Evolutionary conservation across 1,284 basidiomycete species (phyloP).

Genomic region (Moesziomyces globuligerus): DNA sequence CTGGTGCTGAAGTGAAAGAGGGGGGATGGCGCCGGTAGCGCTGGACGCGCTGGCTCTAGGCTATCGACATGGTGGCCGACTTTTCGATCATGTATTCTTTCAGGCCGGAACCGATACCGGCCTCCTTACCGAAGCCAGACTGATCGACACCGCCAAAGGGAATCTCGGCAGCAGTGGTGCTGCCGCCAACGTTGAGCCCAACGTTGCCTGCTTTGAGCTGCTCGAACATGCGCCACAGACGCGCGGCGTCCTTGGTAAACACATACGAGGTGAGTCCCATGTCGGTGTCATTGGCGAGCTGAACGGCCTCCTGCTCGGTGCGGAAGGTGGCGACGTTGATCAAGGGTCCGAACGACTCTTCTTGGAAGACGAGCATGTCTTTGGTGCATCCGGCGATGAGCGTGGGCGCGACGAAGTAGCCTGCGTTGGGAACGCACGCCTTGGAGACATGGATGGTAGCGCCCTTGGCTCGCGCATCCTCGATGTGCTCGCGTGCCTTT

Average conservation of each 20-base stretch:
- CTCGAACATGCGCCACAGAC: slow-evolving; percentile 94
- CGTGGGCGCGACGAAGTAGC: slow-evolving; percentile 85
- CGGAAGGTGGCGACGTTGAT: slow-evolving; percentile 78
- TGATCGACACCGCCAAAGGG: slow-evolving; percentile 90
- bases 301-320: slow-evolving; percentile 89
- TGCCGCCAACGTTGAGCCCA: slow-evolving; percentile 71
- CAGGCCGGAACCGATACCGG: slow-evolving; percentile 77
- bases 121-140: slow-evolving; percentile 73
- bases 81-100: slow-evolving; percentile 73
- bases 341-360: slow-evolving; percentile 67
- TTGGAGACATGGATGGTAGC: slow-evolving; percentile 79
- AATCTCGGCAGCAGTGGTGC: slow-evolving; percentile 57
- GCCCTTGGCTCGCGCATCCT: slow-evolving; percentile 84
- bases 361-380: slow-evolving; percentile 70
- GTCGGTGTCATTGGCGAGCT: slow-evolving; percentile 82
- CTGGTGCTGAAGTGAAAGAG: background rate
- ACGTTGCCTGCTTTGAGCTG: slow-evolving; percentile 96
- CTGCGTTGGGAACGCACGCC: slow-evolving; percentile 76
- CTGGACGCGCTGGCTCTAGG: slow-evolving; percentile 6
- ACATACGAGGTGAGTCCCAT: slow-evolving; percentile 79
- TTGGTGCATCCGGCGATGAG: slow-evolving; percentile 82
- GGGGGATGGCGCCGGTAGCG: background rate
- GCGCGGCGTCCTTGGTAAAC: slow-evolving; percentile 77
- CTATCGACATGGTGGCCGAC: slow-evolving; percentile 49
- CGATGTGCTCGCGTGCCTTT: slow-evolving; percentile 87